A percentile compares a stretch with the other conserved stretches of the same genome.
Conservation (phyloP, 2,329 filamentous ascomycete genomes). For the Neofusicoccum umdonicola region DNA sequence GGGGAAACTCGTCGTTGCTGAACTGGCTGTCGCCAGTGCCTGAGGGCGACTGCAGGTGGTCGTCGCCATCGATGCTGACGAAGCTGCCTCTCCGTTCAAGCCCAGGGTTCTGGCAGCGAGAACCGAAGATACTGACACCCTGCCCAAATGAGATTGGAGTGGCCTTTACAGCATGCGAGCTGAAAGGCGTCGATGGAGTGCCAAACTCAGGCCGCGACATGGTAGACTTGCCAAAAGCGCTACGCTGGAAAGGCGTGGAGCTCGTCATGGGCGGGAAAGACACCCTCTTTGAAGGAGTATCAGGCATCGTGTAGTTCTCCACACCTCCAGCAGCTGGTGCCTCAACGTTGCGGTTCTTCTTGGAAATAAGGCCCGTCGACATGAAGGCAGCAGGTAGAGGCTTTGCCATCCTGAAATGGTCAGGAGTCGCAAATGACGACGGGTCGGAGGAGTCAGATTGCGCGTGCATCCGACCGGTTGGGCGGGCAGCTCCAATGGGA, state of each 20-base stretch:
- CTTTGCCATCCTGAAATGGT: constrained; percentile 72
- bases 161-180: constrained; percentile 59
- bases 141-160: constrained; percentile 67
- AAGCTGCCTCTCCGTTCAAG: constrained; percentile 65
- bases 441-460: constrained; percentile 49
- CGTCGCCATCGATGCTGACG: constrained; percentile 76
- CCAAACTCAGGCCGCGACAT: constrained; percentile 72
- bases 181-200: constrained; percentile 78
- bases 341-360: constrained; percentile 79
- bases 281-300: constrained; percentile 94
- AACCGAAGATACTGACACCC: constrained; percentile 61
- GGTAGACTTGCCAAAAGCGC: constrained; percentile 63
- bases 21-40: constrained; percentile 56
- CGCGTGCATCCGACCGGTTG: constrained; percentile 41
- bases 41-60: constrained; percentile 60
- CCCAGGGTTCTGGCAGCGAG: constrained; percentile 27
- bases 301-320: constrained; percentile 71
- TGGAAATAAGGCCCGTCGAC: constrained; percentile 92
- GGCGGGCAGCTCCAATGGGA: constrained; percentile 63
- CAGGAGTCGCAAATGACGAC: constrained; percentile 68
- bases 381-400: constrained; percentile 82
- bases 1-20: constrained; percentile 74
- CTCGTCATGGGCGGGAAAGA: constrained; percentile 63
- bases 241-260: constrained; percentile 41
- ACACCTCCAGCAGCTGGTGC: constrained; percentile 53